Conservation (phyloP, 306 rosid genomes). For the Vigna mungo region DNA sequence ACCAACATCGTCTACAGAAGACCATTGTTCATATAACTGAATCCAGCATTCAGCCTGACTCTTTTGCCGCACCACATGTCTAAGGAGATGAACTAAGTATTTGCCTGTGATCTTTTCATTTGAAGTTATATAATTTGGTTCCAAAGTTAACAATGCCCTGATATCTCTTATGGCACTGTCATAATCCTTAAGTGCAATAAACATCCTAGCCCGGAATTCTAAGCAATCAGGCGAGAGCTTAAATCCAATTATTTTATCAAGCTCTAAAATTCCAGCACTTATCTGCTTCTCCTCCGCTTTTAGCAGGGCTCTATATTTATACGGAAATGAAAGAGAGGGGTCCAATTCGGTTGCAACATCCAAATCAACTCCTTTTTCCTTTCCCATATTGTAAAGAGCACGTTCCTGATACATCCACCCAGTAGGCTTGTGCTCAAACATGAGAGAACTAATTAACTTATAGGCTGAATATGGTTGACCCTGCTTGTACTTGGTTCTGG, state of each 20-base stretch:
- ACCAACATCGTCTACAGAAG: slow-evolving; percentile 75
- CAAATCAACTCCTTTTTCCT: slow-evolving; percentile 66
- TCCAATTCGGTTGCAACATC: slow-evolving; percentile 70
- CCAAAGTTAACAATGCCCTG: slow-evolving; percentile 67
- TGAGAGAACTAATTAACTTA: slow-evolving; percentile 64
- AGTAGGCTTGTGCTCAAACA: slow-evolving; percentile 61
- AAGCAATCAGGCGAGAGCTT: slow-evolving; percentile 71
- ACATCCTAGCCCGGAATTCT: slow-evolving; percentile 76
- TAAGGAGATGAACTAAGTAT: slow-evolving; percentile 63
- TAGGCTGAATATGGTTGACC: slow-evolving; percentile 74
- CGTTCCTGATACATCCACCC: slow-evolving; percentile 94
- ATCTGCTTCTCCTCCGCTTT: slow-evolving; percentile 67
- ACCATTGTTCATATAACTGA: slow-evolving; percentile 78
- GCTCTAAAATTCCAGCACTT: slow-evolving; percentile 63
- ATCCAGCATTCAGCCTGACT: slow-evolving; percentile 83
- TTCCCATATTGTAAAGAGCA: slow-evolving; percentile 68
- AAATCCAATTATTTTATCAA: slow-evolving; percentile 68
- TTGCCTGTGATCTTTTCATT: slow-evolving; percentile 57
- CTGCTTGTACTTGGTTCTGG: slow-evolving; percentile 69
- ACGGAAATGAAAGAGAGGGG: slow-evolving; percentile 74
- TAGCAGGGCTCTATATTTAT: slow-evolving; percentile 61
- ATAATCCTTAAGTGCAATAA: slow-evolving; percentile 60
- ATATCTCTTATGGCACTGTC: slow-evolving; percentile 70
- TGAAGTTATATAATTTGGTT: slow-evolving; percentile 67
- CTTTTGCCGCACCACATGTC: slow-evolving; percentile 49